Evolutionary conservation across 495 filamentous ascomycete genomes (phyloP), one percentile per base, ranked within the genome.

Genomic region (Penicillium flavigenum): DNA sequence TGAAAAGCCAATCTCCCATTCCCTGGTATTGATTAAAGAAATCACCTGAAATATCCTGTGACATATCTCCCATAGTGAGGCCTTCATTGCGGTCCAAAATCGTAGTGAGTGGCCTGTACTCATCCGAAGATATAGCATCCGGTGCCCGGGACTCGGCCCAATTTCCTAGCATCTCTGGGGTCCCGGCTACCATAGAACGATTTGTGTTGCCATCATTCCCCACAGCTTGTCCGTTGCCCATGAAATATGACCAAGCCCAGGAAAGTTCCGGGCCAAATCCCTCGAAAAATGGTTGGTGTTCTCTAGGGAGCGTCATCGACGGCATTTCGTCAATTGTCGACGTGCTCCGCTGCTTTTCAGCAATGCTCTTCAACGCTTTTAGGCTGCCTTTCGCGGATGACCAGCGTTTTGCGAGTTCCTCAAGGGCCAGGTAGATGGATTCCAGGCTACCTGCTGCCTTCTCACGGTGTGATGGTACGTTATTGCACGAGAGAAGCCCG

Each of bases 351-450:
- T 63, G 57, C 19, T 54, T 55, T 19, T 60, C 53, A 17, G 57
- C 61, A 44, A 67, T 62, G 42, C 64, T 67, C 41, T 56, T 57
- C 38, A 67, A 27, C 14, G 62, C 64, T n/a, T 59, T 51, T 1
- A 62, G 54, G 14, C 62, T 61, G 5, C 58, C 64, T 56, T 59
- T 67, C 10, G 62, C 64, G 9, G 64, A 67, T 19, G 62, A 64
- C 64, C 64, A 67, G 19, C 62, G 62, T 42, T 56, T 62, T 19
- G 64, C 39, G 19, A 67, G 62, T 20, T 65, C 62, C 16, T 67
- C 64, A 2, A 67, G 57, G 6, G 64, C 61, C 29, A 64, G 14
- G 42, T 64, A 67, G 14, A 65, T 67, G 1, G 50, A 62, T 38
- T 62, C 48, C 27, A 67, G 17, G 12, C 51, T 59, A 17, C 22